phyloP scores from a whole-genome alignment of 2,329 filamentous ascomycete species.

The Fusarium temperatum region DNA sequence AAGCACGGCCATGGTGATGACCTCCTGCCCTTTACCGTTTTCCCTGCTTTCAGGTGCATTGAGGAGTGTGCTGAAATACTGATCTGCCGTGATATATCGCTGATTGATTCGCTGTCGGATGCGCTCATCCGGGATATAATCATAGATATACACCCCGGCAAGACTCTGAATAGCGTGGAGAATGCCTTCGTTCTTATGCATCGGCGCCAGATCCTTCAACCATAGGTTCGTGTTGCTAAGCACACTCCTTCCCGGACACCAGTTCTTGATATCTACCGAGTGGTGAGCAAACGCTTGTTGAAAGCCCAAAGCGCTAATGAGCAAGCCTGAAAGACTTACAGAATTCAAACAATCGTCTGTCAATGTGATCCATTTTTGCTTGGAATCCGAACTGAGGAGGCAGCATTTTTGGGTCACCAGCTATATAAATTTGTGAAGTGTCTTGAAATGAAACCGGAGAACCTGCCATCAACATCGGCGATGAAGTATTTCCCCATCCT shows the following conservation, averaged over 20 bases:
- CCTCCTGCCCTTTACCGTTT: conserved; percentile 42
- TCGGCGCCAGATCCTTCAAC: conserved; percentile 52
- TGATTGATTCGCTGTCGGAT: conserved; percentile 48
- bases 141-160: conserved; percentile 53
- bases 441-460: conserved; percentile 17
- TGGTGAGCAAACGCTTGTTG: neutral
- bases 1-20: conserved; percentile 50
- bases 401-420: conserved; percentile 36
- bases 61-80: conserved; percentile 44
- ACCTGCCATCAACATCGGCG: neutral
- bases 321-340: conserved; percentile 41
- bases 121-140: conserved; percentile 48
- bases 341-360: conserved; percentile 48
- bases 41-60: conserved; percentile 31
- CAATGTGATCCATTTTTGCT: conserved; percentile 47
- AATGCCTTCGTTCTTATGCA: conserved; percentile 49
- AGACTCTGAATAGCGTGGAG: conserved; percentile 52
- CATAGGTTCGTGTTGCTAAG: conserved; percentile 51
- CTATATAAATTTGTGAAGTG: neutral
- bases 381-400: conserved; percentile 46
- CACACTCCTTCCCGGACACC: conserved; percentile 53
- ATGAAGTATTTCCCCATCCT: conserved; percentile 14
- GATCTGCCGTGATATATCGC: conserved; percentile 45
- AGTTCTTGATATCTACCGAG: conserved; percentile 49
- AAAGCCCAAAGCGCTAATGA: neutral